Evolutionary conservation across 768 basidiomycete genomes (phyloP).

Genomic region (Leccinum obscurum): DNA sequence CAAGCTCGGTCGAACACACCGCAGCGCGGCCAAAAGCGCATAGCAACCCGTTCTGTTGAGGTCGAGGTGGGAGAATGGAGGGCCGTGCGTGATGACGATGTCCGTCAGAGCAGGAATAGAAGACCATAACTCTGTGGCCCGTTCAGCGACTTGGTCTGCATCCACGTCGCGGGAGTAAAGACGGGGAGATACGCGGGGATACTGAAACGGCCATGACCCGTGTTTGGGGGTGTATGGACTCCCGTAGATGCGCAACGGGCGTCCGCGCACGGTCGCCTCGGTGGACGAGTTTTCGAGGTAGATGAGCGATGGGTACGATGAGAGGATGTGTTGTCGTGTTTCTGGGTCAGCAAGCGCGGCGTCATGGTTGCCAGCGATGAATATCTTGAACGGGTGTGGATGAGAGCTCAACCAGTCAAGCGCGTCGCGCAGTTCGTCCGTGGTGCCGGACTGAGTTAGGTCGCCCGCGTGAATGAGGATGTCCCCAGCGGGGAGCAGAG

Average conservation of each 20-base stretch:
- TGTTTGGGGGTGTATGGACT: constrained; percentile 13
- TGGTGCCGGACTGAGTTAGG: constrained; percentile 7
- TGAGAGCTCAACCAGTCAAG: constrained; percentile 11
- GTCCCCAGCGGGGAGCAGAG: constrained; percentile 5
- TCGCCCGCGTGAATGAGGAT: constrained; percentile 12
- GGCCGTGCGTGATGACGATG: background rate
- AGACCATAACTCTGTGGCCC: constrained; percentile 2
- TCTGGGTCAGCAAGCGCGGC: constrained; percentile 3
- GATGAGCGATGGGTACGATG: constrained; percentile 4
- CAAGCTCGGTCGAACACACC: constrained; percentile 8
- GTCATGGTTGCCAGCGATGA: constrained; percentile 15
- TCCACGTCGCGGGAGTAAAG: background rate
- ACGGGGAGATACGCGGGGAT: constrained; percentile 7
- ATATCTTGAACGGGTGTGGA: constrained; percentile 11
- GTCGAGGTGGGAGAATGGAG: constrained; percentile 1
- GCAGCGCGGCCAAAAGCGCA: constrained; percentile 6
- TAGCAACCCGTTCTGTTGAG: constrained; percentile 3
- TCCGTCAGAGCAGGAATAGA: background rate
- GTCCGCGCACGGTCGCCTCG: constrained; percentile 8
- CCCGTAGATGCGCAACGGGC: constrained; percentile 7
- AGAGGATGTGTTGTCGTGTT: constrained; percentile 1
- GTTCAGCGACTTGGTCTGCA: background rate
- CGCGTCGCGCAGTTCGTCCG: constrained; percentile 4
- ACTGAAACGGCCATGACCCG: constrained; percentile 10
- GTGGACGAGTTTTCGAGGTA: constrained; percentile 10